Conservation (phyloP, 768 basidiomycete genomes). For the Butyriboletus loyo region DNA sequence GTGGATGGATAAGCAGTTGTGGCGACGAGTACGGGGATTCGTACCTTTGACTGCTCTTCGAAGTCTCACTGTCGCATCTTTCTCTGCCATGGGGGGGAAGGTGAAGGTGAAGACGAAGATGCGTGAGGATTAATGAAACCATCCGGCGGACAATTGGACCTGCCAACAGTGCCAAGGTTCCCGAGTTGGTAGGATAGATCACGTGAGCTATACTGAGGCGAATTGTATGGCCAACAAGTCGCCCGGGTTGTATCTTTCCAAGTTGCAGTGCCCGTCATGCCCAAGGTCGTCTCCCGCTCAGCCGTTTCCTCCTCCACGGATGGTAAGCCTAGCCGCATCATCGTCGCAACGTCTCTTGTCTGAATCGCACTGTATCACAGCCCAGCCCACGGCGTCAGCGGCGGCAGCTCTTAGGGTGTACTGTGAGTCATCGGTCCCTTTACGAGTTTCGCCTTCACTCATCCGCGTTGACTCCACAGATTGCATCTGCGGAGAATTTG, state of each 20-base stretch:
- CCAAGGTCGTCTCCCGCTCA: conserved; percentile 88
- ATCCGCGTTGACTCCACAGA: conserved; percentile 42
- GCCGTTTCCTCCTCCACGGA: conserved; percentile 87
- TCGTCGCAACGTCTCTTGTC: not conserved
- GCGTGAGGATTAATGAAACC: conserved; percentile 17
- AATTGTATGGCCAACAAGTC: too few species aligned
- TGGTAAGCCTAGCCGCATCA: conserved; percentile 44
- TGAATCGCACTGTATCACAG: conserved; percentile 35
- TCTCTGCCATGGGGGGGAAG: conserved; percentile 67
- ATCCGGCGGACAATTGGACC: conserved; percentile 23
- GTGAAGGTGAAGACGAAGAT: conserved; percentile 22
- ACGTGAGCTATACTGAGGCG: conserved; percentile 25
- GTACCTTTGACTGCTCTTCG: conserved; percentile 78
- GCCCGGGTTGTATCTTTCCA: not conserved
- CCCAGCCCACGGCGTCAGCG: conserved; percentile 76
- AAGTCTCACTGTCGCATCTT: conserved; percentile 70
- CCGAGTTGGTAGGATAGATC: conserved; percentile 17
- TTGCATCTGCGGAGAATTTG: conserved; percentile 86
- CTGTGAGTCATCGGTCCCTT: conserved; percentile 47
- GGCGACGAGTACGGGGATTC: conserved; percentile 3
- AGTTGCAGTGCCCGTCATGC: conserved; percentile 50
- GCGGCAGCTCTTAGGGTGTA: conserved; percentile 77
- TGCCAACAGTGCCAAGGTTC: conserved; percentile 2
- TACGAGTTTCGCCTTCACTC: conserved; percentile 2
- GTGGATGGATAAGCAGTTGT: conserved; percentile 18